Base-by-base conservation (phyloP, 805 yeast species). In the Starmerella floris region DNA sequence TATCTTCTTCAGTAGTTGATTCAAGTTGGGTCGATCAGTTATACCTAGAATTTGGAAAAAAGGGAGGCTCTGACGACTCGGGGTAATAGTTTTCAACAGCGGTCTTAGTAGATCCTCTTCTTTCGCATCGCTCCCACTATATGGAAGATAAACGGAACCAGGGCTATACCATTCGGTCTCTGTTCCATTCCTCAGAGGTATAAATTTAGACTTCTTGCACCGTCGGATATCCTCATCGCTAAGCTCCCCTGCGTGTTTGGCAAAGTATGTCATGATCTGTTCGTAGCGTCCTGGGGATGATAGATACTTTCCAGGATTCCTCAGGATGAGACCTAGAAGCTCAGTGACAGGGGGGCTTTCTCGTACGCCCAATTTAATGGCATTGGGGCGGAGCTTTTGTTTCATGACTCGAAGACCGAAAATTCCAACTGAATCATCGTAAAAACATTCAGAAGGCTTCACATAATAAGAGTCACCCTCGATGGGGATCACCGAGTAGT, bases 41-140 rank as follows among this genome's bases (percentile, higher is more conserved):
- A 63, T 59, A 1, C 67, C 67, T 15, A 62, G 44, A 5, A 40
- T 42, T 13, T 41, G 40, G 23, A 64, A 46, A 42, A 64, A 64
- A 2, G 63, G 60, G 15, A 39, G 41, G 4, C 63, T 51, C 44
- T 13, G 11, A 5, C 22, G 42, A 11, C 30, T 40, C 27, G 46
- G 48, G 11, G 39, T 17, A 1, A 51, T 39, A 5, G 49, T 44
- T 10, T 13, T 20, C 20, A 54, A 43, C 15, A 50, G 34, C 4
- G 44, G 44, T 15, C 46, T 28, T 20, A 46, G 13, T 1, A 23
- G 33, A 22, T 47, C 53, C 22, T 35, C 39, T 15, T 23, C 46
- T 1, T 31, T 36, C 21, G 20, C n/a, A 3, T 44, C 44, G 5
- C 23, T 23, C 2, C 45, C 48, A 1, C 38, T 22, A 13, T 13